Conservation (phyloP, 192 early-diverging fungal species). For the Coemansia reversa region DNA sequence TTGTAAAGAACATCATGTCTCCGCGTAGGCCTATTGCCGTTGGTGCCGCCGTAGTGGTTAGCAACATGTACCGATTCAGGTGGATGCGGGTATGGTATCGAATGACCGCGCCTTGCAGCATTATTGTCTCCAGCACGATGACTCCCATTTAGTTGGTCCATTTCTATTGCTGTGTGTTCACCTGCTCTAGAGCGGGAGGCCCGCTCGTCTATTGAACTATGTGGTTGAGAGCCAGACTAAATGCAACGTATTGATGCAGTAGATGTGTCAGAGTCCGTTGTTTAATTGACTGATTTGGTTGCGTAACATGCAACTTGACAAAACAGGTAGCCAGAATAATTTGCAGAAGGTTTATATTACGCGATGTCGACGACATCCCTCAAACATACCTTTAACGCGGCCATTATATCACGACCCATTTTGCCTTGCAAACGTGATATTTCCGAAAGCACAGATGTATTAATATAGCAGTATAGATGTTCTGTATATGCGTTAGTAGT, state of each 20-base stretch:
- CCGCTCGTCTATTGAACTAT: background rate
- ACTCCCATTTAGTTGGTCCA: background rate
- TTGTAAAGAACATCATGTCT: background rate
- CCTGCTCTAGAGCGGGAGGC: background rate
- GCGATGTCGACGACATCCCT: background rate
- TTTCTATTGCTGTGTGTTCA: conserved; percentile 4
- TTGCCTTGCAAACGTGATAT: background rate
- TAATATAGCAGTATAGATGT: background rate
- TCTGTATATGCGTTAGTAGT: background rate
- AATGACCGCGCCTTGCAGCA: background rate
- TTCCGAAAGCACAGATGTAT: background rate
- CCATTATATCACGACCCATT: conserved; percentile 32
- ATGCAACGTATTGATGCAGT: background rate
- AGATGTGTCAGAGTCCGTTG: background rate
- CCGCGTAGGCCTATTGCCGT: background rate
- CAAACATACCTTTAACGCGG: conserved; percentile 23
- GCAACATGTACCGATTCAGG: background rate
- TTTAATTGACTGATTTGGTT: background rate
- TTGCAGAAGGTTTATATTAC: background rate
- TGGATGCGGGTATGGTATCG: background rate
- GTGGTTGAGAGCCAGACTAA: background rate
- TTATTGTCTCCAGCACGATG: background rate
- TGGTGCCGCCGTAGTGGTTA: background rate
- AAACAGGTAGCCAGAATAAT: background rate
- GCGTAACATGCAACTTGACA: background rate